Conservation (phyloP, 163 green algal species). For the Chlamydomonas reinhardtii region DNA sequence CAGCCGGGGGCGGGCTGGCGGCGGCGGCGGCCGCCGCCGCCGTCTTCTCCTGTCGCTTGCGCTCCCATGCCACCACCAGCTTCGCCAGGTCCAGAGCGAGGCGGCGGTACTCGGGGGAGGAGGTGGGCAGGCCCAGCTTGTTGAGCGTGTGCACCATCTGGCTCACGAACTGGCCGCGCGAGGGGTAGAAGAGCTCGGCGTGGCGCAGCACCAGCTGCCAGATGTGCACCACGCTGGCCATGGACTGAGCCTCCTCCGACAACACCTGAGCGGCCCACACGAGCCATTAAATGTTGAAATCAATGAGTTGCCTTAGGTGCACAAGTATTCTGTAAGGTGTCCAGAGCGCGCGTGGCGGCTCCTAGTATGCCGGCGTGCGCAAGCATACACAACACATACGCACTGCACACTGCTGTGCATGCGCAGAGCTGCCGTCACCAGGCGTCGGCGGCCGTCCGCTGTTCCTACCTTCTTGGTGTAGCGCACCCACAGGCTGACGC, state of each 20-base stretch:
- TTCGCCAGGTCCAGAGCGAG: slow-evolving; percentile 92
- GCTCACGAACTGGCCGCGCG: slow-evolving; percentile 85
- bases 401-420: too few relatives aligned
- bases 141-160: slow-evolving; percentile 93
- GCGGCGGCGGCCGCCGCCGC: slow-evolving; percentile 37
- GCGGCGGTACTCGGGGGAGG: slow-evolving; percentile 81
- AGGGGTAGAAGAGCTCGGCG: slow-evolving; percentile 87
- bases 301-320: too few relatives aligned
- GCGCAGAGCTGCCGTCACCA: too few relatives aligned
- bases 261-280: slow-evolving; percentile 67
- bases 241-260: slow-evolving; percentile 84
- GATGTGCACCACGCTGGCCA: slow-evolving; percentile 83
- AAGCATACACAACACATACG: too few relatives aligned
- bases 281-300: too few relatives aligned
- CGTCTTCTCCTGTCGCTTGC: slow-evolving; percentile 33
- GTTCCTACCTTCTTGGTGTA: slow-evolving; percentile 66
- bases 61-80: slow-evolving; percentile 92
- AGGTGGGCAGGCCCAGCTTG: slow-evolving; percentile 80
- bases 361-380: too few relatives aligned
- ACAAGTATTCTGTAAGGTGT: too few relatives aligned
- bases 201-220: slow-evolving; percentile 92
- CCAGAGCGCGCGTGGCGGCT: too few relatives aligned
- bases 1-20: neutral
- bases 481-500: slow-evolving; percentile 42
- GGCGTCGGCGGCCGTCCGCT: too few relatives aligned